Base-by-base conservation (phyloP, 1,284 basidiomycete species). In the Salmacisia buchloeana region DNA sequence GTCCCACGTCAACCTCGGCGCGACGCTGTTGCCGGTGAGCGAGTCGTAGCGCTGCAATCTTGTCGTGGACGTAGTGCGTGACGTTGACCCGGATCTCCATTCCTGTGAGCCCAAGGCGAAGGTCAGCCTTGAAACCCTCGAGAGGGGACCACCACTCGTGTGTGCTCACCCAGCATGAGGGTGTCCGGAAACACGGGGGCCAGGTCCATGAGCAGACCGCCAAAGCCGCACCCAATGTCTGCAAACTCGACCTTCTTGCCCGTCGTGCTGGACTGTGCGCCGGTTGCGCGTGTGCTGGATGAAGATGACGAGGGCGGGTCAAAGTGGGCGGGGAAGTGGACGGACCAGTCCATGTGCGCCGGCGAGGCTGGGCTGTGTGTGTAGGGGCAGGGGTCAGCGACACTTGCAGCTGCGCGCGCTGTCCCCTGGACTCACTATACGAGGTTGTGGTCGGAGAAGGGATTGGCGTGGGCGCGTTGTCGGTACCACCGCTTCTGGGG, bases 61-160 rank as follows among this genome's bases (percentile, higher is more conserved):
- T 90, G 81, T 97, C 94, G 67, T 89, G 84, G 33, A 98, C 96
- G 81, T 97, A 99, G 80, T 96, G 89, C 0, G 94, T 92, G 61
- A 99, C 96, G 74, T 96, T 91, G 1, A 92, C 89, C 49, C 96
- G 88, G 73, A 99, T 98, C 83, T 99, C 96, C 86, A 98, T 88
- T 15, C 96, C 49, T 54, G 49, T 6, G n/a, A n/a, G n/a, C n/a
- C 92, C 94, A 71, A 58, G 56, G 13, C 15, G 21, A 31, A 34
- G 18, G 18, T 46, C 10, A 46, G 45, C 45, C 2, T 54, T 54
- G 49, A 21, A 10, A 27, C 18, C 25, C 5, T 27, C 31, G 45
- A 56, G 2, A 23, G 13, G 7, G 29, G 13, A 31, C 25, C 3
- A 5, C 5, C 5, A 18, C 18, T n/a, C 18, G 3, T 5, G 15